Percentiles rank a stretch among this genome's conserved stretches.
phyloP scores from a whole-genome alignment of 441 rosid species.

The Erodium moschatum region DNA sequence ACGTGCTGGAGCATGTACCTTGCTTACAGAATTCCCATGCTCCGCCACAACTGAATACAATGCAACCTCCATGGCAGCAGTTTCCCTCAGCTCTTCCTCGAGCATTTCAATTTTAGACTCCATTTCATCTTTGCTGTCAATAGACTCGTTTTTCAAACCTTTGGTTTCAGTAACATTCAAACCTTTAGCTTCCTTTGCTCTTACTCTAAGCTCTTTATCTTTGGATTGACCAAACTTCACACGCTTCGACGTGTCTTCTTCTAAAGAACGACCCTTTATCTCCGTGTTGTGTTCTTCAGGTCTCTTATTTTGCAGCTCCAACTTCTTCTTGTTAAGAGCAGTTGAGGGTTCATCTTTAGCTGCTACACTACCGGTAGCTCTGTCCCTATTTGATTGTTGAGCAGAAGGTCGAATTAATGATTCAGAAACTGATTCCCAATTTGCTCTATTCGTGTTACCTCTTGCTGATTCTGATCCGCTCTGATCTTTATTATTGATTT shows the following conservation, averaged over 20 bases:
- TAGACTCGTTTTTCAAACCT: slow-evolving; percentile 35
- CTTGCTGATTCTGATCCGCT: neutral
- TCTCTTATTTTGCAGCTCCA: too few species aligned
- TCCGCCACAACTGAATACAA: slow-evolving; percentile 80
- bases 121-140: slow-evolving; percentile 55
- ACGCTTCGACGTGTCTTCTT: too few species aligned
- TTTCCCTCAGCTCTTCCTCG: slow-evolving; percentile 84
- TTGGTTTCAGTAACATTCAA: too few species aligned
- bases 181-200: slow-evolving; percentile 13
- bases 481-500: neutral
- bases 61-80: slow-evolving; percentile 86
- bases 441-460: neutral
- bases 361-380: too few species aligned
- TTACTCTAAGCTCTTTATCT: too few species aligned
- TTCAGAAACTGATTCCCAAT: slow-evolving; percentile 19
- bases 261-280: too few species aligned
- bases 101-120: slow-evolving; percentile 63
- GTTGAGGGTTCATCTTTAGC: too few species aligned
- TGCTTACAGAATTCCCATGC: slow-evolving; percentile 80
- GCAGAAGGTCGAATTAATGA: slow-evolving; percentile 7
- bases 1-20: slow-evolving; percentile 94
- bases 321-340: too few species aligned
- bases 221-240: too few species aligned
- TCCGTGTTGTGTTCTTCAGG: too few species aligned
- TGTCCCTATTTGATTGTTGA: too few species aligned